phyloP scores from a whole-genome alignment of 164 flowering plant species.

The Dillenia suffruticosa region DNA sequence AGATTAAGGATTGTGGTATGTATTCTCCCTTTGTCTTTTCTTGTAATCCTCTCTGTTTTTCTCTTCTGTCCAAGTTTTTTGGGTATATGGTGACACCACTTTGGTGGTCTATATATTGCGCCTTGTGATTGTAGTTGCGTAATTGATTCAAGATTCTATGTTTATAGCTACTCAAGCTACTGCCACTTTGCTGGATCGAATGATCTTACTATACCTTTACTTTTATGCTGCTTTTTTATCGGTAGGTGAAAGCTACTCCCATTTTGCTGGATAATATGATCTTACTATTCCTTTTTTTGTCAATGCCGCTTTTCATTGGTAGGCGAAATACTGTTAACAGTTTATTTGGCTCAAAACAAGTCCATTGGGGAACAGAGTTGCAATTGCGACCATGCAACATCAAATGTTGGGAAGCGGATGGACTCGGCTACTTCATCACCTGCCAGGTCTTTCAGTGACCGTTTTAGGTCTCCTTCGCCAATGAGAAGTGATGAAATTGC shows the following conservation, averaged over 20 bases:
- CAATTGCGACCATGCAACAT: slow-evolving; percentile 23
- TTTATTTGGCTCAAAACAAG: slow-evolving; percentile 52
- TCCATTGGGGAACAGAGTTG: slow-evolving; percentile 25
- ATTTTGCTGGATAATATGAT: not conserved
- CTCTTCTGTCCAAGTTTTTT: too few species aligned
- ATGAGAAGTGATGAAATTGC: slow-evolving; percentile 30
- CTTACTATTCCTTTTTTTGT: not conserved
- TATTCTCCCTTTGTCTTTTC: not conserved
- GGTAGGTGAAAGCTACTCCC: too few species aligned
- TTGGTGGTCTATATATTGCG: too few species aligned
- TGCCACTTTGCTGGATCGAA: too few species aligned
- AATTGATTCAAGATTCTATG: too few species aligned
- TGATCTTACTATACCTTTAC: not conserved
- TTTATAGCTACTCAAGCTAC: too few species aligned
- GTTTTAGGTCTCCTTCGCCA: slow-evolving; percentile 31
- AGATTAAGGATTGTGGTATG: slow-evolving; percentile 76
- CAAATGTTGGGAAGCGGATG: slow-evolving; percentile 14
- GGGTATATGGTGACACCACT: too few species aligned
- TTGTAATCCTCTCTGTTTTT: too few species aligned
- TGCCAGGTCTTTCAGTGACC: slow-evolving; percentile 21
- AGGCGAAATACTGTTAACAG: slow-evolving; percentile 83
- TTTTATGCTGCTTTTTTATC: not conserved
- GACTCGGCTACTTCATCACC: slow-evolving; percentile 34
- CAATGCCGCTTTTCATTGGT: slow-evolving; percentile 2
- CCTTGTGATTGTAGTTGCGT: too few species aligned